Base-by-base conservation (phyloP, 2,329 filamentous ascomycete genomes). In the Ophiocordyceps camponoti-floridani region DNA sequence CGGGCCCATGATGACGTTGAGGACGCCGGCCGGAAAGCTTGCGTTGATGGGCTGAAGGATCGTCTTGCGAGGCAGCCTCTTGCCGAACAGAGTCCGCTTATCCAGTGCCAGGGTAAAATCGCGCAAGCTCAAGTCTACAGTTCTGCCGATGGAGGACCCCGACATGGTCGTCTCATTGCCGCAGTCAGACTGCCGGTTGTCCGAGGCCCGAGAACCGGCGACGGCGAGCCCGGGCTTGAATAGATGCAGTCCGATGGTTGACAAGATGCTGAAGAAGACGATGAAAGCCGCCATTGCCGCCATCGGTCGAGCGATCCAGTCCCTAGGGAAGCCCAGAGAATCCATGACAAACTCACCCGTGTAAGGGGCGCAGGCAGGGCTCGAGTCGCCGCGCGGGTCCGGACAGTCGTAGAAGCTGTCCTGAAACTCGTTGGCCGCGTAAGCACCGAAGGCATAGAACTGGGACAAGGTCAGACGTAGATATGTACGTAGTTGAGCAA, bases 361-460 rank as follows among this genome's bases (percentile, higher is more conserved):
- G 51, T 83, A 88, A 50, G 79, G 69, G 23, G 68, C 69, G 54
- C 84, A 88, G 9, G 63, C 69, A 0, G 79, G 79, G 50, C 85
- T 75, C 1, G 67, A 64, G 4, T 67, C 64, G n/a, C 80, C 75
- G 1, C 76, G 73, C 3, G 70, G 65, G 7, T 69, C 65, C 0
- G 82, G 82, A 47, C 84, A 88, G 52, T 79, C 76, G 51, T 87
- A 88, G 50, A 87, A 83, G 42, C 70, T 73, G 10, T 73, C 76
- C 19, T 74, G 62, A 45, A 88, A 87, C 53, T 88, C 83, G 49
- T 88, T 88, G 2, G 73, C 75, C 41, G 69, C 75, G 7, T 86
- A 69, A 2, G 81, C 80, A 0, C 81, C 77, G 52, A 87, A 84
- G 0, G 71, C 72, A 52, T 86, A 87, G 54, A 76, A 82, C 70